Conservation (phyloP, 2,329 filamentous ascomycete genomes). For the Fusarium drepaniforme region DNA sequence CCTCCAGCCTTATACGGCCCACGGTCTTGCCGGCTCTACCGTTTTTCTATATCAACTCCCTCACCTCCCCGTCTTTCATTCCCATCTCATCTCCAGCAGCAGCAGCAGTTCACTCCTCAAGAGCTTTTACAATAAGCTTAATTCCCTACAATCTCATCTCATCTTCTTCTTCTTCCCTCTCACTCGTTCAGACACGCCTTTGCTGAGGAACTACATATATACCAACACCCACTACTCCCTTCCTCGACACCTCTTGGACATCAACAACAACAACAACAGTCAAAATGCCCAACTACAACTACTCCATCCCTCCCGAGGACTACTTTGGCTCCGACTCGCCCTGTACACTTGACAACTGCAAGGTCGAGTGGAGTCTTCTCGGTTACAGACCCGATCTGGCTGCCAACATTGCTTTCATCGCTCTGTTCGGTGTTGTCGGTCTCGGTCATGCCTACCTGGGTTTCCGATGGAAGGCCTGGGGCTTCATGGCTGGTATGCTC, state of each 20-base stretch:
- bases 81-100: constrained; percentile 18
- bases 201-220: constrained; percentile 2
- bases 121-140: constrained; percentile 30
- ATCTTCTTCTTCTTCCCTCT: background rate
- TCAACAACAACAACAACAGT: background rate
- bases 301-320: constrained; percentile 38
- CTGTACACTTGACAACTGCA: constrained; percentile 62
- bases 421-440: constrained; percentile 59
- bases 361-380: constrained; percentile 62
- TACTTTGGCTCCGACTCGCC: constrained; percentile 59
- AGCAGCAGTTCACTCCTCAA: constrained; percentile 3
- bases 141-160: background rate
- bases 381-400: constrained; percentile 65
- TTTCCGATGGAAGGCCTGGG: constrained; percentile 59
- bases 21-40: background rate
- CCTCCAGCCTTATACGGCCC: background rate
- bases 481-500: constrained; percentile 65
- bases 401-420: constrained; percentile 65
- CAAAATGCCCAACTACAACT: constrained; percentile 39
- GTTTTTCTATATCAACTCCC: constrained; percentile 29
- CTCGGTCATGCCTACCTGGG: constrained; percentile 60
- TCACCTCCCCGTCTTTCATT: constrained; percentile 11
- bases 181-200: background rate
- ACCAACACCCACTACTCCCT: background rate
- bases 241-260: background rate